Conservation (phyloP, 345 rosid species). For the Hibiscus tridactylites region DNA sequence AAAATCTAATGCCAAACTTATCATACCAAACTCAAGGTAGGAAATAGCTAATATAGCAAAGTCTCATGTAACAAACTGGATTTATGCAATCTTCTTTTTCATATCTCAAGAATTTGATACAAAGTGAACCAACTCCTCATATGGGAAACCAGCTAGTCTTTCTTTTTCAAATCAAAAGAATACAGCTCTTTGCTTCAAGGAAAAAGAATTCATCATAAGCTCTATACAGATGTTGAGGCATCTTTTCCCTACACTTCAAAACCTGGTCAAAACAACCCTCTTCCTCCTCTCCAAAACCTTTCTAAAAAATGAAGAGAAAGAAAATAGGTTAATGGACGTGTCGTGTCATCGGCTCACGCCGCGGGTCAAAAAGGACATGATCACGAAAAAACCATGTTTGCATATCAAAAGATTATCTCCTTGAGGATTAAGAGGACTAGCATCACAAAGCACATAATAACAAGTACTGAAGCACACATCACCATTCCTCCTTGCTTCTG, state of each 20-base stretch:
- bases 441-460: conserved; percentile 90
- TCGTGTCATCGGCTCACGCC: neutral
- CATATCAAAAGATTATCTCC: conserved; percentile 53
- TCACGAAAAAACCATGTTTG: conserved; percentile 1
- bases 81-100: too few species aligned
- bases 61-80: too few species aligned
- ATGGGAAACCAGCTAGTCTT: too few species aligned
- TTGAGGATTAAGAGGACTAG: conserved; percentile 76
- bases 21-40: too few species aligned
- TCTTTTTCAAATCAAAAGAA: too few species aligned
- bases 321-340: neutral
- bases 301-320: too few species aligned
- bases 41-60: too few species aligned
- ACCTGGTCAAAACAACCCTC: too few species aligned
- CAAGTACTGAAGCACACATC: conserved; percentile 80
- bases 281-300: too few species aligned
- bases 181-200: neutral
- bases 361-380: neutral
- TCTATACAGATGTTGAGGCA: conserved; percentile 7
- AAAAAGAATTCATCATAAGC: conserved; percentile 6
- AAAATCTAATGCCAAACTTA: too few species aligned
- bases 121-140: too few species aligned
- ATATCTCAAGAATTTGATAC: too few species aligned
- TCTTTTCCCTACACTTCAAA: neutral
- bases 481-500: conserved; percentile 93